These are phyloP conservation scores for Clonostachys sp. DNA, from an alignment of 2,329 filamentous ascomycete species.

Conservation along the genomic window DNA sequence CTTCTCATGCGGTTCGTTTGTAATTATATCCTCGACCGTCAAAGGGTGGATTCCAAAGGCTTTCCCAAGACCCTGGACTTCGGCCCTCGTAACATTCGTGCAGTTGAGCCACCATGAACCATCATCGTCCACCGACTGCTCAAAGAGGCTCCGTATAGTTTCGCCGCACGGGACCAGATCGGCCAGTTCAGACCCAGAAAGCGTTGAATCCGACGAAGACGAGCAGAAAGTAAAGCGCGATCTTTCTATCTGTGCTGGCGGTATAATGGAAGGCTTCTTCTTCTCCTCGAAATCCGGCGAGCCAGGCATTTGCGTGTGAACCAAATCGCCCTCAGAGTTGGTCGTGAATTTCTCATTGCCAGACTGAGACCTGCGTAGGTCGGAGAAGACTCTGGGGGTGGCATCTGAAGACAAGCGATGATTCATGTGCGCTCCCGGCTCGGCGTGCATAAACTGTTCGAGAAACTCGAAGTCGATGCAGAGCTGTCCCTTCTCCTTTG, in stretches of 20 bases:
- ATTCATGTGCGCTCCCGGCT: slow-evolving; percentile 42
- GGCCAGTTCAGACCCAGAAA: slow-evolving; percentile 84
- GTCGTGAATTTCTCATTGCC: slow-evolving; percentile 48
- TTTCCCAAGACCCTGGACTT: slow-evolving; percentile 82
- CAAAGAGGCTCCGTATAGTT: slow-evolving; percentile 82
- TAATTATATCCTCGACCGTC: slow-evolving; percentile 93
- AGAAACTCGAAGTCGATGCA: slow-evolving; percentile 91
- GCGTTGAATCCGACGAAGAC: slow-evolving; percentile 87
- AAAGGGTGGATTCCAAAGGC: slow-evolving; percentile 94
- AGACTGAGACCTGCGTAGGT: slow-evolving; percentile 46
- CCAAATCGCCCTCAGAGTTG: slow-evolving; percentile 50
- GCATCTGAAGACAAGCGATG: slow-evolving; percentile 23
- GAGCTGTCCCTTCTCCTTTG: slow-evolving; percentile 60
- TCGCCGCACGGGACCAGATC: slow-evolving; percentile 87
- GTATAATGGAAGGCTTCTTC: slow-evolving; percentile 18
- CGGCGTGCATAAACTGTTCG: slow-evolving; percentile 78
- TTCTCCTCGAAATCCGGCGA: slow-evolving; percentile 40
- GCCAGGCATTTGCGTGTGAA: slow-evolving; percentile 44
- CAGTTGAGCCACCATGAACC: slow-evolving; percentile 99
- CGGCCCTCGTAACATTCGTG: slow-evolving; percentile 82
- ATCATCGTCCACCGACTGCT: slow-evolving; percentile 57
- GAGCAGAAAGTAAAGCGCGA: slow-evolving; percentile 97
- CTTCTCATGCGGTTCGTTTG: slow-evolving; percentile 94
- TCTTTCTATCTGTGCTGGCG: slow-evolving; percentile 40
- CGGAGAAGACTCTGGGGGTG: slow-evolving; percentile 13